These are phyloP conservation scores for Zygotorulaspora mrakii DNA, from an alignment of 1,139 yeast species.

Conservation along the genomic window DNA sequence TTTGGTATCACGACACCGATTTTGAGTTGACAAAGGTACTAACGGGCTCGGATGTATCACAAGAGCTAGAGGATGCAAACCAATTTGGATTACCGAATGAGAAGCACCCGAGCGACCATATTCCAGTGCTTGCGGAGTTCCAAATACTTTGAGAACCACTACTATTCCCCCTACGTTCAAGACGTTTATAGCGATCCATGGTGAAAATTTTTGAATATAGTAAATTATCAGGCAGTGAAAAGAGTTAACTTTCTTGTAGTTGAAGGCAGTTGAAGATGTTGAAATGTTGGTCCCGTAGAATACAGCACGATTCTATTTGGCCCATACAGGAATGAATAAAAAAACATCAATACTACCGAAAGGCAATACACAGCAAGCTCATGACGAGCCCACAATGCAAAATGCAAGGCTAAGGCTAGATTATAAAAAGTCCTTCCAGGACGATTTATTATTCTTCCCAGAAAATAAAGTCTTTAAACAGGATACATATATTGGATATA, in stretches of 20 bases:
- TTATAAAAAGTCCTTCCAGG: constrained; percentile 29
- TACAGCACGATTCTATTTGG: too few relatives aligned
- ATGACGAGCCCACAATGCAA: constrained; percentile 24
- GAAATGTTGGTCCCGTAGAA: too few relatives aligned
- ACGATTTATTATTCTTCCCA: constrained; percentile 31
- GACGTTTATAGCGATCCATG: constrained; percentile 15
- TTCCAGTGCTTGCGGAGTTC: constrained; percentile 74
- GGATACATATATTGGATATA: constrained; percentile 2
- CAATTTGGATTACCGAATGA: constrained; percentile 87
- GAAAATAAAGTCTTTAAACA: constrained; percentile 13
- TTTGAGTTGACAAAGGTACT: constrained; percentile 46
- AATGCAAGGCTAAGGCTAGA: constrained; percentile 28
- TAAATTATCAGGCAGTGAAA: neutral
- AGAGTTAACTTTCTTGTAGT: too few relatives aligned
- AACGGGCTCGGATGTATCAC: constrained; percentile 67
- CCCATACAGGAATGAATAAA: constrained; percentile 1
- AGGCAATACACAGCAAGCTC: constrained; percentile 7
- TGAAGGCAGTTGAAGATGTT: too few relatives aligned
- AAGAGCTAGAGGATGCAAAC: constrained; percentile 50
- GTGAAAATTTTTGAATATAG: constrained; percentile 11
- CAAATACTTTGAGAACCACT: constrained; percentile 40
- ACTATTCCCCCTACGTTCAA: constrained; percentile 1
- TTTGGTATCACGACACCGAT: constrained; percentile 49
- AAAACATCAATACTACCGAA: constrained; percentile 4
- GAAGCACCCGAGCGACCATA: constrained; percentile 89